Evolutionary conservation across 805 yeast genomes (phyloP).

Genomic region (Candida berthetii): DNA sequence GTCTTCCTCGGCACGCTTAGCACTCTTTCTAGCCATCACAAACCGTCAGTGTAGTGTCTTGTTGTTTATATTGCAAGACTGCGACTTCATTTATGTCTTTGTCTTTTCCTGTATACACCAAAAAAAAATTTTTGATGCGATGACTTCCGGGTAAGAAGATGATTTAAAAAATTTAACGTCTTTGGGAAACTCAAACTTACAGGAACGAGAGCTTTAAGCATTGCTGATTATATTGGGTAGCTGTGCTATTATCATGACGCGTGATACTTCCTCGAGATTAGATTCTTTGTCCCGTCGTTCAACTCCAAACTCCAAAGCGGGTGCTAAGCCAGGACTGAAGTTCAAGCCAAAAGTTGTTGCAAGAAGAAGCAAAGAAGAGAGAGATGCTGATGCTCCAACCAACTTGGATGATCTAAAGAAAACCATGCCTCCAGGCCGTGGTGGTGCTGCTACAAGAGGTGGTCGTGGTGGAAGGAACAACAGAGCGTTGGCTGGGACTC

Average conservation of each 20-base stretch:
- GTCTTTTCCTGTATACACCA: background rate
- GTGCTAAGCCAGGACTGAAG: constrained; percentile 48
- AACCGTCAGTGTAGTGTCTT: too few species aligned
- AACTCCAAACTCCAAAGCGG: constrained; percentile 2
- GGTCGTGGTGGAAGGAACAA: constrained; percentile 19
- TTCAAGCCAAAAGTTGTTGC: constrained; percentile 88
- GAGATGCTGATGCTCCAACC: constrained; percentile 68
- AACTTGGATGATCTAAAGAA: constrained; percentile 6
- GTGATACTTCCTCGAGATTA: constrained; percentile 17
- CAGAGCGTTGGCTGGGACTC: constrained; percentile 37
- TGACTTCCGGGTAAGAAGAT: constrained; percentile 1
- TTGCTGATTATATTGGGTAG: too few species aligned
- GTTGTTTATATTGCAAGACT: too few species aligned
- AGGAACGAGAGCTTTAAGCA: too few species aligned
- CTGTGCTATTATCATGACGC: constrained; percentile 16
- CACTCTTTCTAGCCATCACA: constrained; percentile 12
- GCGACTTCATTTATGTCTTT: constrained; percentile 3
- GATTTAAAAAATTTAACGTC: background rate
- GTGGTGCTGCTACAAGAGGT: constrained; percentile 8
- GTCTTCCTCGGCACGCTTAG: constrained; percentile 18
- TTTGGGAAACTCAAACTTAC: too few species aligned
- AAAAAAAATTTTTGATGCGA: constrained; percentile 1
- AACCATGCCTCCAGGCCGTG: constrained; percentile 3
- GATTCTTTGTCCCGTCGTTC: constrained; percentile 31
- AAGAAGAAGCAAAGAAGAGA: constrained; percentile 75